A percentile compares a stretch with the other conserved stretches of the same genome.
Conservation (phyloP, 2,329 filamentous ascomycete genomes). For the Cryphonectria carpinicola region DNA sequence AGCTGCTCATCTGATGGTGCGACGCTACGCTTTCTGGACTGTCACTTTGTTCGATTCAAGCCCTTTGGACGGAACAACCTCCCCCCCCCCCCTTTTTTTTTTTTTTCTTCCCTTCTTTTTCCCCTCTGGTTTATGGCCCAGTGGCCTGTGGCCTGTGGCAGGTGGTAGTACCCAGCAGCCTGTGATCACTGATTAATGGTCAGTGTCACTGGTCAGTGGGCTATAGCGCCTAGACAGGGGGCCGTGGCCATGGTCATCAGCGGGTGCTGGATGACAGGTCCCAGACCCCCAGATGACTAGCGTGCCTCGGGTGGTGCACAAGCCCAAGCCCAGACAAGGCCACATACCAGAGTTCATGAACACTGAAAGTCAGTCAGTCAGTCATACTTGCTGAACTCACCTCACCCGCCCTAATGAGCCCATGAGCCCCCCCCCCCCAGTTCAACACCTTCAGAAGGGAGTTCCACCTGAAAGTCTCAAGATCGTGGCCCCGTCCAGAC, state of each 20-base stretch:
- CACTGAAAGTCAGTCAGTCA: background rate
- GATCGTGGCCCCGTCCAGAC: background rate
- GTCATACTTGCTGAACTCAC: background rate
- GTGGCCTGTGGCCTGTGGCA: too few species aligned
- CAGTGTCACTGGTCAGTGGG: conserved; percentile 2
- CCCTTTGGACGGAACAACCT: too few species aligned
- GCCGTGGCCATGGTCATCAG: background rate
- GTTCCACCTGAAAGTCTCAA: conserved; percentile 1
- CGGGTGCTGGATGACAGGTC: background rate
- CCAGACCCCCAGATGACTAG: background rate
- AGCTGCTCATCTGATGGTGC: conserved; percentile 21
- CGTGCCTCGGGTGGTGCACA: conserved; percentile 4
- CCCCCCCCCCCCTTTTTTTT: too few species aligned
- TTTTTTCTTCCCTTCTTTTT: too few species aligned
- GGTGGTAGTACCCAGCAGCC: background rate
- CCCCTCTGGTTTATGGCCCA: too few species aligned
- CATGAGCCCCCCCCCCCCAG: background rate
- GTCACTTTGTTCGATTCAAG: background rate
- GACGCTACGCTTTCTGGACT: conserved; percentile 20
- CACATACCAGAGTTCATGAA: background rate
- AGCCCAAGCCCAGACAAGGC: background rate
- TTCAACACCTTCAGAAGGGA: background rate
- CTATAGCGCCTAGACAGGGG: background rate
- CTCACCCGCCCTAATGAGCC: too few species aligned
- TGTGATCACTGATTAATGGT: background rate